Conservation (phyloP, 148 eudicot species). For the Persicaria maculosa region DNA sequence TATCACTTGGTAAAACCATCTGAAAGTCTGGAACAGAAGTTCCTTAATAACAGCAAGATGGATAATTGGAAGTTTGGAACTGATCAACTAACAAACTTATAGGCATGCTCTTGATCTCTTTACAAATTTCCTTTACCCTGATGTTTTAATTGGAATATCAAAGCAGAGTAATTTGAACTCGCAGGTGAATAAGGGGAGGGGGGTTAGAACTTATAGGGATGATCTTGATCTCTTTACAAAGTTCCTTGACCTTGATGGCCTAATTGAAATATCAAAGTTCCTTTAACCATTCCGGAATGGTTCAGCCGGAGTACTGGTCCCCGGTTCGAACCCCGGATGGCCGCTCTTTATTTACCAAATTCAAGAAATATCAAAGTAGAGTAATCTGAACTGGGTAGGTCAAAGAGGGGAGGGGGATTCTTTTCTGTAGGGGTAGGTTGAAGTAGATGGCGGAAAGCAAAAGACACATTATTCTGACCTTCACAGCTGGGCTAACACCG, state of each 20-base stretch:
- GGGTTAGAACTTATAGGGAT: too few relatives aligned
- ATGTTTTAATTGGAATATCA: neutral
- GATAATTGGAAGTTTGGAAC: neutral
- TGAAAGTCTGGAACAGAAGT: neutral
- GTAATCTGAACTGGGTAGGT: neutral
- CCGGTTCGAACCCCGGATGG: too few relatives aligned
- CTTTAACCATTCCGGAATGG: too few relatives aligned
- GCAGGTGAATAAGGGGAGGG: neutral
- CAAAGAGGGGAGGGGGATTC: neutral
- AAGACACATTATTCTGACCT: slow-evolving; percentile 36
- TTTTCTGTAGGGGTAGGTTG: too few relatives aligned
- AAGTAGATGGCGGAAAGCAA: neutral
- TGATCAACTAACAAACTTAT: neutral
- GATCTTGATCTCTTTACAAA: too few relatives aligned
- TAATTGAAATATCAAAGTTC: too few relatives aligned
- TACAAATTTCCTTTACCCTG: neutral
- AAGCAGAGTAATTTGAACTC: neutral
- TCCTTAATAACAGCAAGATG: neutral
- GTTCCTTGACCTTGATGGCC: too few relatives aligned
- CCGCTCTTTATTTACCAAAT: too few relatives aligned
- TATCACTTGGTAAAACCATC: neutral
- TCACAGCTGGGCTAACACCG: slow-evolving; percentile 56
- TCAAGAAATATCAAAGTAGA: too few relatives aligned
- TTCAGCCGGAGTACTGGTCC: too few relatives aligned
- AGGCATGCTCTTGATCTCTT: neutral